Conservation (phyloP, 106 monocot genomes). For the Acorus calamus region DNA sequence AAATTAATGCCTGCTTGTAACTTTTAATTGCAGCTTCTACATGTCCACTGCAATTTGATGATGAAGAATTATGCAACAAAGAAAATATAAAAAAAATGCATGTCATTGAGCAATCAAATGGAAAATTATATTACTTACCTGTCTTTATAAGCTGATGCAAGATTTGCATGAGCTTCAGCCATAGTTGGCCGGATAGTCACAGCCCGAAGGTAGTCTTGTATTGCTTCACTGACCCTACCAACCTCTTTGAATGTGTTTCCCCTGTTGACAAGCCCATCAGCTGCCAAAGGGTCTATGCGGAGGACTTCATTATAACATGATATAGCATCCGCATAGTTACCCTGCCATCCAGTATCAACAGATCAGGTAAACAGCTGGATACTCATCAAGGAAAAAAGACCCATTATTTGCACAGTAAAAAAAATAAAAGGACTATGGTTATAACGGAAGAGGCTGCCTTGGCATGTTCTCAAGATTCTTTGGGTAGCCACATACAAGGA, state of each 20-base stretch:
- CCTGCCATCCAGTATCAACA: constrained; percentile 29
- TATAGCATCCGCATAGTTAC: constrained; percentile 85
- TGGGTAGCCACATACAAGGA: no score
- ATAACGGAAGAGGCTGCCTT: no score
- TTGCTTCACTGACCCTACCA: constrained; percentile 86
- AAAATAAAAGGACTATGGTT: no score
- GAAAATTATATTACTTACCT: constrained; percentile 24
- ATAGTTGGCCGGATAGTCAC: constrained; percentile 75
- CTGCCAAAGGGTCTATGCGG: constrained; percentile 86
- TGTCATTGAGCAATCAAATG: background rate
- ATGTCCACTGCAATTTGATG: constrained; percentile 46
- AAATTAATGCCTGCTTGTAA: constrained; percentile 70
- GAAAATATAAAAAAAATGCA: constrained; percentile 1
- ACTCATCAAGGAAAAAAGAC: background rate
- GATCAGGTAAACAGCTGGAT: background rate
- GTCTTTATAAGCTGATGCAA: constrained; percentile 96
- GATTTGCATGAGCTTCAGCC: constrained; percentile 98
- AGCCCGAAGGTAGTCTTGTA: constrained; percentile 88
- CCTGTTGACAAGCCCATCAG: constrained; percentile 95
- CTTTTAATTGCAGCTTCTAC: constrained; percentile 83
- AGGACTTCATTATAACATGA: constrained; percentile 95
- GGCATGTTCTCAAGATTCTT: no score
- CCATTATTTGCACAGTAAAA: no score
- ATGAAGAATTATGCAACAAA: background rate
- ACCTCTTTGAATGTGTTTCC: constrained; percentile 96